Evolutionary conservation across 768 basidiomycete genomes (phyloP).

Genomic region (Pleurotus giganteus): DNA sequence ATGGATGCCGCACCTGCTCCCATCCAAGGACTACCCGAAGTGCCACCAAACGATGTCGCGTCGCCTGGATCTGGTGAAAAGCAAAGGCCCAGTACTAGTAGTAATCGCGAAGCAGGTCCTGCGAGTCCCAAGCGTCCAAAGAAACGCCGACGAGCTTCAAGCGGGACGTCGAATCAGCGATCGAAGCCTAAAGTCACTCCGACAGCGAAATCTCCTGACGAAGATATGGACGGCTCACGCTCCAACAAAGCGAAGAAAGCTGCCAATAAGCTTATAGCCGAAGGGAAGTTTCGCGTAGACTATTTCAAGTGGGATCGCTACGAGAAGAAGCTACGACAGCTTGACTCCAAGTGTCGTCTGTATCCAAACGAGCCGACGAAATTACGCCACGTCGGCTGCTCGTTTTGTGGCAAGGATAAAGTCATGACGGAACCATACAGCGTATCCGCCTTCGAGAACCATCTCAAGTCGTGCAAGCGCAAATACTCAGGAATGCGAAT

Average conservation of each 20-base stretch:
- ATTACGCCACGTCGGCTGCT: conserved; percentile 11
- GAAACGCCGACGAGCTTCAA: too few relatives aligned
- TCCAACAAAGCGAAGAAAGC: background rate
- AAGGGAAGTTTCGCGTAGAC: background rate
- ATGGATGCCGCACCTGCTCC: too few relatives aligned
- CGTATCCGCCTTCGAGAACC: conserved; percentile 11
- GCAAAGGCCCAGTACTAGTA: too few relatives aligned
- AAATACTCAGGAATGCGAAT: background rate
- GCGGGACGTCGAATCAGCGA: background rate
- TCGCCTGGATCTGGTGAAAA: too few relatives aligned
- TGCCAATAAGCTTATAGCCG: background rate
- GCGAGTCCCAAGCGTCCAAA: too few relatives aligned
- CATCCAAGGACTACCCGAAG: too few relatives aligned
- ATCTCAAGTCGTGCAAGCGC: conserved; percentile 3
- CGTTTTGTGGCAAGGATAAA: conserved; percentile 11
- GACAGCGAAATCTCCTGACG: background rate
- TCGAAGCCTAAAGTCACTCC: background rate
- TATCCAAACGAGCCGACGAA: background rate
- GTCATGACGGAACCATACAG: conserved; percentile 15
- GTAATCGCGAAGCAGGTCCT: too few relatives aligned
- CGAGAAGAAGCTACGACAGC: background rate
- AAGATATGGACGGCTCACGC: background rate
- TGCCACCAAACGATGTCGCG: too few relatives aligned
- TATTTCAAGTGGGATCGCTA: background rate
- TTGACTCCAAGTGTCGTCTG: background rate